These are phyloP conservation scores for Abelmoschus esculentus DNA, from an alignment of 345 rosid genomes.

Conservation along the genomic window DNA sequence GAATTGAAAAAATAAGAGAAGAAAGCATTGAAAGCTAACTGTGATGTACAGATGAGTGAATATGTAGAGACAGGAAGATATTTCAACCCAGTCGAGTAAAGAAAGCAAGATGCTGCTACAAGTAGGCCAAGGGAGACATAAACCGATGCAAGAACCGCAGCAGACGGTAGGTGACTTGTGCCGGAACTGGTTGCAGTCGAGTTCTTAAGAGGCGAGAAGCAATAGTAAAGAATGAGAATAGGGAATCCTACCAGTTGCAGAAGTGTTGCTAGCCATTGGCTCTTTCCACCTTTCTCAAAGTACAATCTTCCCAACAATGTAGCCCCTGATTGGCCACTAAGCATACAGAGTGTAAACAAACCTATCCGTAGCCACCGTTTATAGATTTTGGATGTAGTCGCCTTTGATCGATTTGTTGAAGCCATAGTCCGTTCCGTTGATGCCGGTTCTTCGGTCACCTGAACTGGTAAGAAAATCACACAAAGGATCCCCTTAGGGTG, in stretches of 20 bases:
- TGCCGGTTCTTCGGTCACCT: conserved; percentile 16
- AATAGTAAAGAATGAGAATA: conserved; percentile 37
- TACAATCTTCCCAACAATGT: conserved; percentile 33
- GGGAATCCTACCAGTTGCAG: conserved; percentile 45
- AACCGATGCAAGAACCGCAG: conserved; percentile 2
- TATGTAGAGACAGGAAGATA: conserved; percentile 41
- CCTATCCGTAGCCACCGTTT: conserved; percentile 13
- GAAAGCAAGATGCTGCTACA: conserved; percentile 18
- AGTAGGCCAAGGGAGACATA: conserved; percentile 33
- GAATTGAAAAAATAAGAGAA: conserved; percentile 31
- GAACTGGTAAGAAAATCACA: conserved; percentile 2
- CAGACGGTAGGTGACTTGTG: background rate
- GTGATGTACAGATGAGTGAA: conserved; percentile 33
- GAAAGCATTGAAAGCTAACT: conserved; percentile 29
- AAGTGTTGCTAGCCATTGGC: conserved; percentile 44
- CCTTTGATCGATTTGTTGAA: background rate
- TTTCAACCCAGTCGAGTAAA: conserved; percentile 16
- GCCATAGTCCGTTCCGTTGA: background rate
- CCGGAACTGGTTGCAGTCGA: background rate
- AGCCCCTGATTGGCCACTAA: too few species aligned
- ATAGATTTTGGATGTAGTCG: background rate
- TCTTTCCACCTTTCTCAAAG: conserved; percentile 39
- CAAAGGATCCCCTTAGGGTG: background rate
- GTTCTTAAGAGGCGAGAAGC: conserved; percentile 16
- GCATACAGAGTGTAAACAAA: background rate